phyloP scores from a whole-genome alignment of 225 moss, liverwort and hornwort species.

The Straminergon stramineum region DNA sequence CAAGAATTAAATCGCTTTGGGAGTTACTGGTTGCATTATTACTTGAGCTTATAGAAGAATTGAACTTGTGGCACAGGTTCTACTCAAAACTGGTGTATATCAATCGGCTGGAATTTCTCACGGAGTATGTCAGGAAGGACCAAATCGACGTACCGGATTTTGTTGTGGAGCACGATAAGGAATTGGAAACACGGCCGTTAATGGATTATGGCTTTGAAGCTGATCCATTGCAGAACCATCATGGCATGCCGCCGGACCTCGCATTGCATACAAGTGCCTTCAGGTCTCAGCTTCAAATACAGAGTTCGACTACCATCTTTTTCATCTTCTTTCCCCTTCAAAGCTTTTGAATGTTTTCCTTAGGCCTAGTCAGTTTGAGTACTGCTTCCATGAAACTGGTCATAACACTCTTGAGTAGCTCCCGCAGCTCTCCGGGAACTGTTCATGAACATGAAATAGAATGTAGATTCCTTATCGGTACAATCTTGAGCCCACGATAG shows the following conservation, averaged over 20 bases:
- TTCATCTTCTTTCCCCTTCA: background rate
- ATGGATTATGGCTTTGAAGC: constrained; percentile 60
- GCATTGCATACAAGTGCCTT: background rate
- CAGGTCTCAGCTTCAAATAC: constrained; percentile 2
- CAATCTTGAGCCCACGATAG: background rate
- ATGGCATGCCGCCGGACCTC: constrained; percentile 8
- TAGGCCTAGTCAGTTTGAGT: background rate
- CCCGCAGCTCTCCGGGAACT: background rate
- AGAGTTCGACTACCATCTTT: background rate
- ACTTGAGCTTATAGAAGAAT: background rate
- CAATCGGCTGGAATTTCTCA: constrained; percentile 79
- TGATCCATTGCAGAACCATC: constrained; percentile 26
- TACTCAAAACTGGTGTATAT: constrained; percentile 71
- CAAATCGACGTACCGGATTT: constrained; percentile 80
- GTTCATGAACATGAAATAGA: background rate
- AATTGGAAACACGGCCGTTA: constrained; percentile 25
- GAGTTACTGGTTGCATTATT: background rate
- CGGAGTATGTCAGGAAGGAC: constrained; percentile 49
- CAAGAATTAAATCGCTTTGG: background rate
- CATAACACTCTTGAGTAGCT: background rate
- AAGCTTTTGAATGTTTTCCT: background rate
- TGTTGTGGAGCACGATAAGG: constrained; percentile 57
- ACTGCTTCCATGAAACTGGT: background rate
- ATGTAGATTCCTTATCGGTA: background rate
- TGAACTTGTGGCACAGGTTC: constrained; percentile 31